These are phyloP conservation scores for Aspergillus cejpii DNA, from an alignment of 2,329 filamentous ascomycete species.

Conservation along the genomic window DNA sequence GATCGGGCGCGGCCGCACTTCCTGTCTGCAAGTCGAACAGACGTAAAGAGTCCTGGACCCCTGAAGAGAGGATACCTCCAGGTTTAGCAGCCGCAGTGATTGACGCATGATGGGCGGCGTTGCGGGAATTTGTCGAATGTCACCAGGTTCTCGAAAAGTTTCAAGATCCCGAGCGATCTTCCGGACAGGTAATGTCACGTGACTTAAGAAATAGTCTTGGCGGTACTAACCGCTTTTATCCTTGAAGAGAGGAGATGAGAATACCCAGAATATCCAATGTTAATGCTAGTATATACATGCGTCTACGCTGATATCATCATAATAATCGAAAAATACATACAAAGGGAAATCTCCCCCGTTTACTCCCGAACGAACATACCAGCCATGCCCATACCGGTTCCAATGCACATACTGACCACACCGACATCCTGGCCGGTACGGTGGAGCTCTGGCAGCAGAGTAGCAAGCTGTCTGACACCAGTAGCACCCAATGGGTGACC, in stretches of 20 bases:
- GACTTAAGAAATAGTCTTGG: slow-evolving; percentile 8
- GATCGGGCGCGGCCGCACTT: slow-evolving; percentile 29
- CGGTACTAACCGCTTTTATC: not conserved
- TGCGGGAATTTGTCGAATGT: slow-evolving; percentile 3
- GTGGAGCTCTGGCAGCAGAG: slow-evolving; percentile 63
- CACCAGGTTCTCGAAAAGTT: slow-evolving; percentile 16
- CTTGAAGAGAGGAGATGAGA: not conserved
- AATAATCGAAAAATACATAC: slow-evolving; percentile 5
- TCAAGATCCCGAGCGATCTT: slow-evolving; percentile 8
- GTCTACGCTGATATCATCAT: slow-evolving; percentile 18
- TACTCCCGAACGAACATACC: slow-evolving; percentile 61
- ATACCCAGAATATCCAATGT: not conserved
- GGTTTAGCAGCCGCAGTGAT: slow-evolving; percentile 32
- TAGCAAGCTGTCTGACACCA: slow-evolving; percentile 71
- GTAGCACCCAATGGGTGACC: slow-evolving; percentile 89
- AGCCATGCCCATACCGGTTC: slow-evolving; percentile 73
- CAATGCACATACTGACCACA: slow-evolving; percentile 85
- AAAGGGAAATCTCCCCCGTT: slow-evolving; percentile 6
- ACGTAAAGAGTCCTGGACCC: slow-evolving; percentile 29
- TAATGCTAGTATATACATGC: slow-evolving; percentile 13
- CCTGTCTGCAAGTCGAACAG: slow-evolving; percentile 38
- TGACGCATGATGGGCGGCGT: slow-evolving; percentile 33
- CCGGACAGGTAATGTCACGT: slow-evolving; percentile 20
- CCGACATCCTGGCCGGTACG: slow-evolving; percentile 65
- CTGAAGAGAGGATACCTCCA: slow-evolving; percentile 29